Percentiles rank a stretch among this genome's conserved stretches.
These are phyloP conservation scores for Arabidopsis suecica DNA, from an alignment of 345 rosid genomes.

Conservation along the genomic window DNA sequence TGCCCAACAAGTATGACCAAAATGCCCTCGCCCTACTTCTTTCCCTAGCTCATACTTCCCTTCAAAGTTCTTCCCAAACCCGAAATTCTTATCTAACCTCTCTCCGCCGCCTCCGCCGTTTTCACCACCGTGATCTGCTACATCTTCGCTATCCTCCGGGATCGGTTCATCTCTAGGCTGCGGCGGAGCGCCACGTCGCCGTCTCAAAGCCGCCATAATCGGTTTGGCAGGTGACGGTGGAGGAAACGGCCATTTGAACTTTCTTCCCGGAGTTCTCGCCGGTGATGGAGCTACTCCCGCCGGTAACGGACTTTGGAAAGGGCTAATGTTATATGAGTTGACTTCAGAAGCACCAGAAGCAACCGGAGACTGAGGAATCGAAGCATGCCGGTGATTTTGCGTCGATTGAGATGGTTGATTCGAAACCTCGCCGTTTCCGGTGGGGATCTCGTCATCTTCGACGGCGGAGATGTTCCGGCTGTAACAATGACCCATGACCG, in stretches of 20 bases:
- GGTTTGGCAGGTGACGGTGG: slow-evolving; percentile 99
- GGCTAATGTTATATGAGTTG: slow-evolving; percentile 65
- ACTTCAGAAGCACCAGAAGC: slow-evolving; percentile 44
- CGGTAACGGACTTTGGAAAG: slow-evolving; percentile 80
- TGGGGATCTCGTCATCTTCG: slow-evolving; percentile 44
- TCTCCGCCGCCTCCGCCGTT: slow-evolving; percentile 42
- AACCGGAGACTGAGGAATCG: slow-evolving; percentile 36
- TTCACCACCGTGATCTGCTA: slow-evolving; percentile 18
- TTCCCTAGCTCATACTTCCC: slow-evolving; percentile 82
- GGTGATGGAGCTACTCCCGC: slow-evolving; percentile 89
- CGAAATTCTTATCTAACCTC: slow-evolving; percentile 83
- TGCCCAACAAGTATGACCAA: slow-evolving; percentile 97
- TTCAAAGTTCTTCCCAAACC: slow-evolving; percentile 75
- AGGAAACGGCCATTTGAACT: slow-evolving; percentile 91
- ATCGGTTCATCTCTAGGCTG: slow-evolving; percentile 70
- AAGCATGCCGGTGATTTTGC: slow-evolving; percentile 21
- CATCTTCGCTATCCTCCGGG: slow-evolving; percentile 59
- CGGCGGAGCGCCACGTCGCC: slow-evolving; percentile 53
- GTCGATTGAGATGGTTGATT: slow-evolving; percentile 27
- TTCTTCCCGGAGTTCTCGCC: slow-evolving; percentile 82
- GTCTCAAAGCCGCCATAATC: slow-evolving; percentile 74
- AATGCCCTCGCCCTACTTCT: slow-evolving; percentile 97
- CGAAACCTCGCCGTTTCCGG: slow-evolving; percentile 32
- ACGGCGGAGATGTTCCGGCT: slow-evolving; percentile 61
- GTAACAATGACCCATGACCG: slow-evolving; percentile 82